phyloP scores from a whole-genome alignment of 2,329 filamentous ascomycete species.

The Aspergillus udagawae region DNA sequence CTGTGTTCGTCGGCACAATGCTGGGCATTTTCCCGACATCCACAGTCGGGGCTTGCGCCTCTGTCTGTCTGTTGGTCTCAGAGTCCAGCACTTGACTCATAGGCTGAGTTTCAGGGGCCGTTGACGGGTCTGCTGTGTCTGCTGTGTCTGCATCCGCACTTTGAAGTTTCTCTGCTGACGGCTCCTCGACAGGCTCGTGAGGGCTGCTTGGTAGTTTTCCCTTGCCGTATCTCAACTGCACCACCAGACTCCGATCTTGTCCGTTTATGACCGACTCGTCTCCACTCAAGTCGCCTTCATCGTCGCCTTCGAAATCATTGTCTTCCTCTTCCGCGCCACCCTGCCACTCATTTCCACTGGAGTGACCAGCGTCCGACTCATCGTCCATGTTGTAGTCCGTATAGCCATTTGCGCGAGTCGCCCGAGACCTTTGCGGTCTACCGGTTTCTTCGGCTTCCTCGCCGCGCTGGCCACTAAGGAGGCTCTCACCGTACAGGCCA shows the following conservation, averaged over 20 bases:
- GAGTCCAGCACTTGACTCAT: constrained; percentile 2
- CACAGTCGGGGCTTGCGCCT: neutral
- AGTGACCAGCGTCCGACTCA: constrained; percentile 59
- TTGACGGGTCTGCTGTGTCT: constrained; percentile 4
- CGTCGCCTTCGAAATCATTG: constrained; percentile 58
- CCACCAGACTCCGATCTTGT: constrained; percentile 63
- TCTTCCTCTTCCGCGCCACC: constrained; percentile 73
- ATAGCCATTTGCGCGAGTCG: constrained; percentile 32
- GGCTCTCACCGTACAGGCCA: constrained; percentile 51
- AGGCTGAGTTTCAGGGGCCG: constrained; percentile 1
- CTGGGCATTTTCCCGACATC: neutral
- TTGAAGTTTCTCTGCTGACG: constrained; percentile 6
- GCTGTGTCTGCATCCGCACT: constrained; percentile 10
- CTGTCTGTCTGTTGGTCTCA: constrained; percentile 2
- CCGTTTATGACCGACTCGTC: constrained; percentile 44
- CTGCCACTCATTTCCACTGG: constrained; percentile 64
- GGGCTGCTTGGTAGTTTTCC: constrained; percentile 18
- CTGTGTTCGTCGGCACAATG: neutral
- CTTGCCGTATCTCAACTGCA: constrained; percentile 59
- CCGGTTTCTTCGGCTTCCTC: constrained; percentile 42
- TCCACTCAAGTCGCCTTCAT: constrained; percentile 41
- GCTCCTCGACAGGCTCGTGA: constrained; percentile 15
- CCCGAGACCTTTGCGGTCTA: constrained; percentile 37
- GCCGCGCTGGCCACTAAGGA: constrained; percentile 53
- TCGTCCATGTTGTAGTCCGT: constrained; percentile 60